Evolutionary conservation across 2,329 filamentous ascomycete genomes (phyloP), one percentile per base, ranked within the genome.

Genomic region (Talaromyces sp.): DNA sequence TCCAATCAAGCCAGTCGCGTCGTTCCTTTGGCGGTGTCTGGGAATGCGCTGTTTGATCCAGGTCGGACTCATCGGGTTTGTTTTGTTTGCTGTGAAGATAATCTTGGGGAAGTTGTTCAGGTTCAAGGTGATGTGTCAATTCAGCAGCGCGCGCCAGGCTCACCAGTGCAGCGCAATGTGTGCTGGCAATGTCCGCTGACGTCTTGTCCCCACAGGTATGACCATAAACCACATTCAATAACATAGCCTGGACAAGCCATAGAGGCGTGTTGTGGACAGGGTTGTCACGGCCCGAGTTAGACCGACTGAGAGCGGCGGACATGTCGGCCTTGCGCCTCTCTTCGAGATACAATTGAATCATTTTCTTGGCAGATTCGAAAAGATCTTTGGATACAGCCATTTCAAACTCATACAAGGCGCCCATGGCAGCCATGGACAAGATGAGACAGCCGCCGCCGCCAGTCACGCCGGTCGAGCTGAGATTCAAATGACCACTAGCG

Each of bases 211-310:
- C 92, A 73, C 92, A 96, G 67, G 96, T 96, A 75, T 97, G 91
- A 14, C 94, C 94, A 72, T 96, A 98, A 16, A 97, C 90, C 42
- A 98, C 91, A 72, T 96, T 98, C 57, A 99, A 83, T 8, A 98
- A 81, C 94, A 98, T 98, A 0, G 94, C 92, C 76, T 98, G 95
- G 16, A 98, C 92, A 30, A 99, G 83, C 93, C 94, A 98, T 47
- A 97, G 83, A 0, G 94, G 94, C 2, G 93, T 87, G 60, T 86
- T 94, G 67, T 91, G 87, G 44, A 87, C 84, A 16, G 86, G 82
- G 56, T 83, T 83, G 62, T 91, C 89, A 60, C 81, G 77, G 18
- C 76, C 72, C 52, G 82, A 78, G 63, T 76, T 79, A 12, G 82
- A 78, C 6, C 84, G 83, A 58, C 81, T 84, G 28, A 85, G 76